Evolutionary conservation across 2,329 filamentous ascomycete genomes (phyloP).

Genomic region (Fusarium aywerte): DNA sequence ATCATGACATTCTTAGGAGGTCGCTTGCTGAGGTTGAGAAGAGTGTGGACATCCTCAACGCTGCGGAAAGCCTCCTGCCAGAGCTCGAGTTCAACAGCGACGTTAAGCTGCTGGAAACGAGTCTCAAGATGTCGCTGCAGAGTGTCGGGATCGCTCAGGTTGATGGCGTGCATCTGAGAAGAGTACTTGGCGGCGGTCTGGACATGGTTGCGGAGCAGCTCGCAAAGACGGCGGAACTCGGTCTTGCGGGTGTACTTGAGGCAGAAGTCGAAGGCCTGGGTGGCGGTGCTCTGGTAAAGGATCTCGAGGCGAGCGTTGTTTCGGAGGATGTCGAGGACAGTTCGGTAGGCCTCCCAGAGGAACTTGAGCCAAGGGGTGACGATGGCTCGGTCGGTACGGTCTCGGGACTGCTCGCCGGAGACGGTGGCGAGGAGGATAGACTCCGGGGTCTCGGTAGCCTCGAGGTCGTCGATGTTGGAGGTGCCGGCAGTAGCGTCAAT

Average conservation of each 20-base stretch:
- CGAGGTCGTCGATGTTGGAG: slow-evolving; percentile 89
- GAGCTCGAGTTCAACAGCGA: slow-evolving; percentile 95
- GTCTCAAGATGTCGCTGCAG: slow-evolving; percentile 97
- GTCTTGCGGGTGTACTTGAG: slow-evolving; percentile 98
- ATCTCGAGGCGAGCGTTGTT: slow-evolving; percentile 98
- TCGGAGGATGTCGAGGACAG: slow-evolving; percentile 96
- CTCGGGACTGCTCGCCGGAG: slow-evolving; percentile 95
- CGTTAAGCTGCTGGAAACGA: slow-evolving; percentile 97
- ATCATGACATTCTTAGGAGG: slow-evolving; percentile 99
- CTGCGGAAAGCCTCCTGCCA: slow-evolving; percentile 99
- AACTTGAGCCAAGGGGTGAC: slow-evolving; percentile 99
- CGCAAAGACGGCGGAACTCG: slow-evolving; percentile 97
- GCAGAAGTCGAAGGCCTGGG: slow-evolving; percentile 99
- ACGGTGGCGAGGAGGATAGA: slow-evolving; percentile 98
- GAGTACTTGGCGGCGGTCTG: slow-evolving; percentile 99
- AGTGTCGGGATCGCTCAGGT: slow-evolving; percentile 96
- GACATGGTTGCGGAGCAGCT: slow-evolving; percentile 97
- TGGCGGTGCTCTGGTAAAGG: slow-evolving; percentile 97
- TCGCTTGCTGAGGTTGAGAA: slow-evolving; percentile 97
- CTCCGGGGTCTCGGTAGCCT: slow-evolving; percentile 97
- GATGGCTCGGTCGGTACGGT: slow-evolving; percentile 96
- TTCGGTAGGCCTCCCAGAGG: slow-evolving; percentile 98
- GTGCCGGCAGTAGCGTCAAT: slow-evolving; percentile 75
- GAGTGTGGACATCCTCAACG: slow-evolving; percentile 97
- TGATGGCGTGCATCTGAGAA: slow-evolving; percentile 99